Percentiles rank a stretch among this genome's conserved stretches.
phyloP scores from a whole-genome alignment of 2,329 filamentous ascomycete genomes.

The Trichoderma cornu-damae region DNA sequence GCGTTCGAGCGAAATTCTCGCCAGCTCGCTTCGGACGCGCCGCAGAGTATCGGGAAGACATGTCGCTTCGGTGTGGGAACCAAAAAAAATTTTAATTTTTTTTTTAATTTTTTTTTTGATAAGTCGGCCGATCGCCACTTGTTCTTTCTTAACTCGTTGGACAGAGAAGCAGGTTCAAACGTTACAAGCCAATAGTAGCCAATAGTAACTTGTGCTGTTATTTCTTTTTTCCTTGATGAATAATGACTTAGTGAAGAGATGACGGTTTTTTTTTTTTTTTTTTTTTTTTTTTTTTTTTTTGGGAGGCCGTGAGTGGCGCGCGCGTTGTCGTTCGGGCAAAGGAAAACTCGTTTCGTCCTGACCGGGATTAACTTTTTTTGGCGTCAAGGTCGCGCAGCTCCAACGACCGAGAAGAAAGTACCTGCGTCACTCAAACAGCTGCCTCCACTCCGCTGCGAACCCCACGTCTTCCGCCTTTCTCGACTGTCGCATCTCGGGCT shows the following conservation, averaged over 20 bases:
- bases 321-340: neutral
- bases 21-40: slow-evolving; percentile 72
- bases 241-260: neutral
- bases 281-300: too few species aligned
- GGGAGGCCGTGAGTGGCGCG: neutral
- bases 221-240: neutral
- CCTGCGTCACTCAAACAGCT: slow-evolving; percentile 35
- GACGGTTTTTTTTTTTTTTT: too few species aligned
- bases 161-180: neutral
- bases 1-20: slow-evolving; percentile 72
- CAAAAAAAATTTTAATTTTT: too few species aligned
- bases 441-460: slow-evolving; percentile 26
- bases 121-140: neutral
- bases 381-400: slow-evolving; percentile 17
- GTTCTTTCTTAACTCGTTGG: neutral
- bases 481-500: slow-evolving; percentile 17
- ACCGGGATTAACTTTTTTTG: slow-evolving; percentile 17
- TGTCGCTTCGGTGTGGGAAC: neutral
- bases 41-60: slow-evolving; percentile 25
- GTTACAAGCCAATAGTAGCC: neutral
- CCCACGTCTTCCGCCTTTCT: slow-evolving; percentile 22
- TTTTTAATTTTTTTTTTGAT: too few species aligned
- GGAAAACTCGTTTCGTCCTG: slow-evolving; percentile 3
- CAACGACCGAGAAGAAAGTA: slow-evolving; percentile 16
- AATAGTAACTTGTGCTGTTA: neutral